Conservation (phyloP, 208 protist genomes). For the Balamuthia mandrillaris region DNA sequence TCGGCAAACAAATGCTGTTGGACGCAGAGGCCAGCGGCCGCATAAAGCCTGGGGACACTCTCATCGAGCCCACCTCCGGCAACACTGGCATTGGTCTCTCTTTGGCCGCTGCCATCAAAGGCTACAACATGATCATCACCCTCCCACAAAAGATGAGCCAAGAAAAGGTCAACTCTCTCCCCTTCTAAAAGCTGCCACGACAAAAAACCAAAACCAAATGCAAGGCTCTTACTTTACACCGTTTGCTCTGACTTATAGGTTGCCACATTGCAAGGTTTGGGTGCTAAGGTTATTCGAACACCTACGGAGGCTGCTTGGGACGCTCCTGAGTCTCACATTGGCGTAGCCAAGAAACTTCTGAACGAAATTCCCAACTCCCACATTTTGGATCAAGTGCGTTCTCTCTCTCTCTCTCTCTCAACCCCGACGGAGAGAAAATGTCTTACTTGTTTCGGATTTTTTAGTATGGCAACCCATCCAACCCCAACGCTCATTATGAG, state of each 20-base stretch:
- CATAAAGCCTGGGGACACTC: constrained; percentile 86
- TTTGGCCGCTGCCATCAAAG: constrained; percentile 86
- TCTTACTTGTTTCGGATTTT: too few relatives aligned
- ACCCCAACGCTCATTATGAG: constrained; percentile 92
- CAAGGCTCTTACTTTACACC: not conserved
- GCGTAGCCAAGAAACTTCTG: constrained; percentile 84
- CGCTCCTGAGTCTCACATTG: constrained; percentile 92
- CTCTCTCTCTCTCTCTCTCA: too few relatives aligned
- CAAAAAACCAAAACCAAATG: too few relatives aligned
- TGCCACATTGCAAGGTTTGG: constrained; percentile 82
- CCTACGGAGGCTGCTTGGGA: constrained; percentile 91
- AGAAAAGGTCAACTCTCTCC: constrained; percentile 80
- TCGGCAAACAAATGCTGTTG: constrained; percentile 90
- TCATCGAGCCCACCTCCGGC: constrained; percentile 96
- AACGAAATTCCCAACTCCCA: constrained; percentile 87
- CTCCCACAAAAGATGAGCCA: constrained; percentile 97
- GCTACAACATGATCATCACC: constrained; percentile 94
- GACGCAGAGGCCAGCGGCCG: constrained; percentile 86
- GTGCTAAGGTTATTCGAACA: constrained; percentile 92
- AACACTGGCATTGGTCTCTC: constrained; percentile 90
- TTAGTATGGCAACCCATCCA: constrained; percentile 92
- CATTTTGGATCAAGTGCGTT: constrained; percentile 92
- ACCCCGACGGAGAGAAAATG: too few relatives aligned
- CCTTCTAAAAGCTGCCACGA: too few relatives aligned
- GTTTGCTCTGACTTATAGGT: constrained; percentile 42